Evolutionary conservation across 768 basidiomycete genomes (phyloP).

Genomic region (Mycena rebaudengoi): DNA sequence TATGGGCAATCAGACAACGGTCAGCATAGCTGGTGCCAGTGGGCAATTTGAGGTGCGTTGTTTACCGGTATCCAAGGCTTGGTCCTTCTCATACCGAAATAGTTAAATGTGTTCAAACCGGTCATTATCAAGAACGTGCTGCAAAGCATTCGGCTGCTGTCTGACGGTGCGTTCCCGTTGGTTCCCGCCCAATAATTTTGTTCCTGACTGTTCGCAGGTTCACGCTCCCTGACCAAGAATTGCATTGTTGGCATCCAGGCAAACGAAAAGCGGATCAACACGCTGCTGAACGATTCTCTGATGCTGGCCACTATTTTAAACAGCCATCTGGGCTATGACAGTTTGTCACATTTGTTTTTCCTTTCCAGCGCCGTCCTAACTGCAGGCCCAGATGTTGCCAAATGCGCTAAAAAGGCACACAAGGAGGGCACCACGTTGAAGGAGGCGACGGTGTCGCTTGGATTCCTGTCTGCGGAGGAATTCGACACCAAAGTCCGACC

Average conservation of each 20-base stretch:
- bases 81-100: conserved; percentile 11
- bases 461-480: conserved; percentile 87
- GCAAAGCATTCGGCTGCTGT: conserved; percentile 92
- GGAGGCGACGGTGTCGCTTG: conserved; percentile 90
- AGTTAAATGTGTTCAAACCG: conserved; percentile 99
- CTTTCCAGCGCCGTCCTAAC: conserved; percentile 12
- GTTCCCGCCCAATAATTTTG: conserved; percentile 3
- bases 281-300: conserved; percentile 91
- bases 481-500: conserved; percentile 95
- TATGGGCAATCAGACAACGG: conserved; percentile 95
- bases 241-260: conserved; percentile 97
- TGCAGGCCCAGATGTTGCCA: conserved; percentile 82
- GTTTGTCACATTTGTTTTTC: conserved; percentile 56
- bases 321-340: conserved; percentile 96
- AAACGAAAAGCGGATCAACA: conserved; percentile 92
- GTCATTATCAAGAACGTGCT: conserved; percentile 98
- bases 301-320: conserved; percentile 99
- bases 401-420: conserved; percentile 99
- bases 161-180: conserved; percentile 72
- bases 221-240: conserved; percentile 95
- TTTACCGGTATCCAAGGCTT: neutral
- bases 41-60: conserved; percentile 94
- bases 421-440: conserved; percentile 97
- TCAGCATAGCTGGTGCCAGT: conserved; percentile 91
- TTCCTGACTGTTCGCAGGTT: conserved; percentile 52